Conservation (phyloP, 2,329 filamentous ascomycete genomes). For the Colletotrichum tofieldiae region DNA sequence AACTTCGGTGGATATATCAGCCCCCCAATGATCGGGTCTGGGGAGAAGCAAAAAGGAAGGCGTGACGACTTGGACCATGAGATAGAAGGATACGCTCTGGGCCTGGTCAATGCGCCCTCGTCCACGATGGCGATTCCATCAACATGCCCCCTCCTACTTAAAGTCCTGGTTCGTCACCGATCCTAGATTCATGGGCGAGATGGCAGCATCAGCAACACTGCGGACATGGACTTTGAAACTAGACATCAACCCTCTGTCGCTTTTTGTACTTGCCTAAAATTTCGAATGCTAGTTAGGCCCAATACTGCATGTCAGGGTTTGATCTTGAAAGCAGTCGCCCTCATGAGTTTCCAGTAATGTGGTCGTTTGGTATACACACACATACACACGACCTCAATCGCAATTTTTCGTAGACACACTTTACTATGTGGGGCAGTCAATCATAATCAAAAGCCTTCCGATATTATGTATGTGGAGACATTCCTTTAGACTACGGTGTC, state of each 20-base stretch:
- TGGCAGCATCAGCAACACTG: not conserved
- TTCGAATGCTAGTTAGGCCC: not conserved
- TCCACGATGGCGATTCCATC: not conserved
- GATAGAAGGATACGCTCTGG: not conserved
- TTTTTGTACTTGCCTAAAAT: not conserved
- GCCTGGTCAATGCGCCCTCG: not conserved
- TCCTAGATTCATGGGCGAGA: not conserved
- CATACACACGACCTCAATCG: not conserved
- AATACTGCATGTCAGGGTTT: not conserved
- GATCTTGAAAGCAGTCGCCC: not conserved
- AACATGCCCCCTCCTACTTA: no score
- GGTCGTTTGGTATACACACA: no score
- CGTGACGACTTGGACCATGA: not conserved
- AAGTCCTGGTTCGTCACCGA: constrained; percentile 5
- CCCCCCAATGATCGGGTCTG: not conserved
- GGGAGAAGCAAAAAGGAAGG: not conserved
- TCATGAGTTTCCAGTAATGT: not conserved
- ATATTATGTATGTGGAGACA: no score
- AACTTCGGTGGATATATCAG: not conserved
- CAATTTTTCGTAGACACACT: not conserved
- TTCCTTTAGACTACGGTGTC: no score
- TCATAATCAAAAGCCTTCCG: no score
- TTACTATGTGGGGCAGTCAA: no score
- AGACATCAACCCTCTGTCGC: not conserved
- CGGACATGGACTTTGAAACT: not conserved